Base-by-base conservation (phyloP, 805 yeast species). In the Naumovozyma dairenensis region DNA sequence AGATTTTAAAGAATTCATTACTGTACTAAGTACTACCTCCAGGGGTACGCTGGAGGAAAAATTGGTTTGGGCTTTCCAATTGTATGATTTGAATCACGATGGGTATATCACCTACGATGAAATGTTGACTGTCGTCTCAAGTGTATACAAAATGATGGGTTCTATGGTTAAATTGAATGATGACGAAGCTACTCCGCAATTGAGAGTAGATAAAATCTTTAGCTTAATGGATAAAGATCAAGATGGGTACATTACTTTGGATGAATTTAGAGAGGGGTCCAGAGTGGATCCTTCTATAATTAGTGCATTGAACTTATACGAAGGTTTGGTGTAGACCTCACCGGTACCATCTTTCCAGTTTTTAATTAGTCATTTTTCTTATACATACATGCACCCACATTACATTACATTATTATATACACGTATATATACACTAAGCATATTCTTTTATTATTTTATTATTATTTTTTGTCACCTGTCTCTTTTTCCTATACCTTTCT, bases 141-240 rank as follows among this genome's bases (percentile, higher is more conserved):
- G 96, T 21, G 82, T 89, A 21, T 89, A 92, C 58, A 82, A 81
- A 57, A 87, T 92, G 97, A 80, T 89, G 38, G 99, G 97, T 1
- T 72, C 87, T 2, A 85, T 87, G 89, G 94, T 87, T 38, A 77
- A 77, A 40, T 66, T 86, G 33, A 82, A 84, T 14, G 89, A 77
- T 16, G 96, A 87, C 52, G 97, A 87, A 48, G 73, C 77, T 29
- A 86, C 97, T 0, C 97, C 98, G 0, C 96, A 87, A 49, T 65
- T 77, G 43, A 69, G 97, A 40, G 85, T 84, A 2, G 71, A 74
- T 33, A 89, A 86, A 65, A 77, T 89, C 27, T 89, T 93, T 61
- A 66, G 59, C 25, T 59, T 74, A 33, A 69, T 85, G 72, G 83
- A 78, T 43, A 80, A 84, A 52, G 74, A 80, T 50, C 62, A 67